Evolutionary conservation across 2,329 filamentous ascomycete species (phyloP).

Genomic region (Cylindrodendrum hubeiense): DNA sequence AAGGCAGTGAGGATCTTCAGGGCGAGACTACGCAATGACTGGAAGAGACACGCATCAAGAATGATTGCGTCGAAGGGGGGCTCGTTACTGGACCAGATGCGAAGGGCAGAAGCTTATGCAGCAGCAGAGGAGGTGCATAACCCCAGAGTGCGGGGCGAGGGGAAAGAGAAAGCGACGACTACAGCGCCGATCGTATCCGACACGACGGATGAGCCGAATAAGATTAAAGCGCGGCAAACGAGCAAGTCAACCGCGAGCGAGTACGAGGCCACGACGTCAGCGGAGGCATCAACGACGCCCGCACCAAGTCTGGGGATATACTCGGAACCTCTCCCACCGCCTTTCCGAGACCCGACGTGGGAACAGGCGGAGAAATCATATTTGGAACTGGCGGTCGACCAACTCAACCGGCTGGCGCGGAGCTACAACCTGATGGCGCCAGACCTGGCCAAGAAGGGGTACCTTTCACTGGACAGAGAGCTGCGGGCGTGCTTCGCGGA

Average conservation of each 20-base stretch:
- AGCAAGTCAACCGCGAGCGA: background rate
- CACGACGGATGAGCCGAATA: conserved; percentile 53
- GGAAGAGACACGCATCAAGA: conserved; percentile 84
- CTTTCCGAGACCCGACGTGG: conserved; percentile 86
- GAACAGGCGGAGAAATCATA: conserved; percentile 79
- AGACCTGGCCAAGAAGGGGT: conserved; percentile 91
- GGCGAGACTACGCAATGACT: conserved; percentile 80
- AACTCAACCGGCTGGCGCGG: conserved; percentile 83
- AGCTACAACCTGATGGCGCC: conserved; percentile 97
- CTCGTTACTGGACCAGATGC: conserved; percentile 78
- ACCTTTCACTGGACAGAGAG: conserved; percentile 87
- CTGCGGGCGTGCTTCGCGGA: conserved; percentile 86
- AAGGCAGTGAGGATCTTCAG: conserved; percentile 79
- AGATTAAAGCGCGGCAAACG: conserved; percentile 42
- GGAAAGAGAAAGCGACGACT: conserved; percentile 61
- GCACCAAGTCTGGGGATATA: conserved; percentile 5
- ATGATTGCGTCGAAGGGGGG: conserved; percentile 85
- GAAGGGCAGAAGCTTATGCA: conserved; percentile 79
- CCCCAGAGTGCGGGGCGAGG: conserved; percentile 59
- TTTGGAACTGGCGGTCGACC: conserved; percentile 79
- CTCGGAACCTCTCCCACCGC: conserved; percentile 51
- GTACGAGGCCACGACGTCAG: background rate
- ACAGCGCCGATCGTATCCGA: conserved; percentile 62
- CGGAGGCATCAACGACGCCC: conserved; percentile 3
- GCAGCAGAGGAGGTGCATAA: conserved; percentile 78